Base-by-base conservation (phyloP, 164 flowering plant genomes). In the Aristolochia contorta region DNA sequence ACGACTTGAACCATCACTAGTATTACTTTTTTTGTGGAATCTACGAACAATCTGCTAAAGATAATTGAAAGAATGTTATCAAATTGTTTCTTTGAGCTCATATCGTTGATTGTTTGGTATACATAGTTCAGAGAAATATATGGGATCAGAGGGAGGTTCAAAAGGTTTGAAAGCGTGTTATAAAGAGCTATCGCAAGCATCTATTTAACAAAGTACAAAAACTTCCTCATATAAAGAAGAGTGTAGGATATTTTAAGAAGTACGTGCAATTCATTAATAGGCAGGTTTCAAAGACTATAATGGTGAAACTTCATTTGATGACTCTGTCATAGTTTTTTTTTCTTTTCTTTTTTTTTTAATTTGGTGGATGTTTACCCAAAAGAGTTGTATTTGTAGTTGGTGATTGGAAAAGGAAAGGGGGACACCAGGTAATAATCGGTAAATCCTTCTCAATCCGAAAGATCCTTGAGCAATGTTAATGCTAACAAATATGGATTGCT, bases 171-270 rank as follows among this genome's bases (percentile, higher is more conserved):
- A 74, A 60, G 33, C 59, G 62, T 22, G 61, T 77, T 25, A 62
- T 83, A 20, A 79, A 72, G 77, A 92, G 98, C 77, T 89, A 89
- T 65, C 95, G 82, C 62, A 79, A 85, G 51, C 87, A 86, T 73
- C 68, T 89, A 10, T 93, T 93, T 76, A 74, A 76, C 48, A 82
- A 84, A 69, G 25, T 93, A 67, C 77, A 78, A 57, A 75, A 62
- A 52, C 70, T 83, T 51, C 54, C 74, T 23, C 45, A 70, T 54
- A 74, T 59, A 48, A 79, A 72, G 57, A 74, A 33, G 67, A 80
- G 81, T 30, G 37, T 81, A 3, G 94, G 97, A 13, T 73, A 78
- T 54, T 54, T 93, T n/a, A n/a, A n/a, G n/a, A n/a, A n/a, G n/a
- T n/a, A n/a, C n/a, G n/a, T n/a, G n/a, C n/a, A n/a, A n/a, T n/a